These are phyloP conservation scores for Pseudocercospora ulei DNA, from an alignment of 2,329 filamentous ascomycete genomes.

Conservation along the genomic window DNA sequence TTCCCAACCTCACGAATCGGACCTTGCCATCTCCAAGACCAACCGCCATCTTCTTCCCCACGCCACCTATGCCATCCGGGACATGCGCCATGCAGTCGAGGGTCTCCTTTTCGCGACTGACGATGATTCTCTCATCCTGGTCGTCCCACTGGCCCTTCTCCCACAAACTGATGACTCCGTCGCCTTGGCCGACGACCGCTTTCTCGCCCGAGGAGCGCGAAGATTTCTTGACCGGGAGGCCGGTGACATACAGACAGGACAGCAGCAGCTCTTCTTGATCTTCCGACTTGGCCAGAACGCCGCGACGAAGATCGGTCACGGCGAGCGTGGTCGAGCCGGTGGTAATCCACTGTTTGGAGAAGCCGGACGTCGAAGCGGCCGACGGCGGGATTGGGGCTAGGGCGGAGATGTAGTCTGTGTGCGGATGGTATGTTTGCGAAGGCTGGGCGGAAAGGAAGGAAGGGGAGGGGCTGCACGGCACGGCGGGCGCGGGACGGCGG, in stretches of 20 bases:
- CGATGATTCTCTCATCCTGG: constrained; percentile 76
- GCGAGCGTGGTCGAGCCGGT: constrained; percentile 86
- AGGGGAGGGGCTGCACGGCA: constrained; percentile 30
- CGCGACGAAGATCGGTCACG: constrained; percentile 76
- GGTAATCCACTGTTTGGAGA: constrained; percentile 88
- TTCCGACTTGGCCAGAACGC: constrained; percentile 78
- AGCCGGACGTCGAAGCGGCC: constrained; percentile 72
- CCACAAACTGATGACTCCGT: constrained; percentile 82
- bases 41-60: constrained; percentile 63
- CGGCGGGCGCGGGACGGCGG: constrained; percentile 46
- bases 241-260: constrained; percentile 67
- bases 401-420: constrained; percentile 86
- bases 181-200: constrained; percentile 65
- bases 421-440: constrained; percentile 71
- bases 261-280: constrained; percentile 91
- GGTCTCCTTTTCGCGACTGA: constrained; percentile 59
- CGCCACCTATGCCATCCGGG: constrained; percentile 57
- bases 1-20: constrained; percentile 63
- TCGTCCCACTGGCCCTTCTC: constrained; percentile 93
- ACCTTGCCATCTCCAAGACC: constrained; percentile 74
- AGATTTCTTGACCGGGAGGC: constrained; percentile 55
- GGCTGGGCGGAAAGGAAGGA: constrained; percentile 52
- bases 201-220: constrained; percentile 62
- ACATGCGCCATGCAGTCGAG: constrained; percentile 67
- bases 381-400: constrained; percentile 73